A percentile compares a stretch with the other conserved stretches of the same genome.
Conservation (phyloP, 2,329 filamentous ascomycete species). For the Cephalotrichum gorgonifer region DNA sequence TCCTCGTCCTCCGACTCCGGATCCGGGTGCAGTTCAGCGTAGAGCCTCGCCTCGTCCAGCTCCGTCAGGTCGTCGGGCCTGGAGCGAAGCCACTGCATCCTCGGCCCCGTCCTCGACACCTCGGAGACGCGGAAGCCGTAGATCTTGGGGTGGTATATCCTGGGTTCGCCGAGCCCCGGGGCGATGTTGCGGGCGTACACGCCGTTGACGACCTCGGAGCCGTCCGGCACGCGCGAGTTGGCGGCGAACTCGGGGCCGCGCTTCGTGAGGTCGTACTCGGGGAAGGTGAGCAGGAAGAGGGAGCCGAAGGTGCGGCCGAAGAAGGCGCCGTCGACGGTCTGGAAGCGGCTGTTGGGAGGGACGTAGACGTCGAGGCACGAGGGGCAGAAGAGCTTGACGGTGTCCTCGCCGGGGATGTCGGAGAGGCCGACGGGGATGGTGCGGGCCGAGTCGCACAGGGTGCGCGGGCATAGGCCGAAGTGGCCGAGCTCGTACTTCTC, state of each 20-base stretch:
- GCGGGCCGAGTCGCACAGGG: constrained; percentile 80
- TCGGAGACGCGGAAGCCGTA: constrained; percentile 96
- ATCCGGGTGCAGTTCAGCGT: constrained; percentile 41
- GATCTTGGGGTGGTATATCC: constrained; percentile 89
- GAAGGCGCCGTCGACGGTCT: constrained; percentile 94
- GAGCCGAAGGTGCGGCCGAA: constrained; percentile 96
- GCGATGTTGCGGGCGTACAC: constrained; percentile 79
- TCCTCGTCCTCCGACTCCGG: constrained; percentile 44
- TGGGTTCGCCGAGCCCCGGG: constrained; percentile 69
- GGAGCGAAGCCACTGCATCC: constrained; percentile 93
- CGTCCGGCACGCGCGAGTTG: constrained; percentile 23
- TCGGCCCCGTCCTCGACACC: constrained; percentile 75
- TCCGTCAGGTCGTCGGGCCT: constrained; percentile 72
- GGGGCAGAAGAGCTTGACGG: constrained; percentile 96
- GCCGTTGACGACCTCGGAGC: constrained; percentile 64
- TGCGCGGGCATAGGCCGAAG: constrained; percentile 92
- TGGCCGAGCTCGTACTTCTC: constrained; percentile 97
- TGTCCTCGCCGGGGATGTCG: constrained; percentile 92
- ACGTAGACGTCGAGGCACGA: constrained; percentile 96
- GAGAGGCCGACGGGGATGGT: constrained; percentile 89
- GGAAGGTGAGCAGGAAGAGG: constrained; percentile 96
- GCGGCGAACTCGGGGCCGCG: constrained; percentile 52
- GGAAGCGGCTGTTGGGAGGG: constrained; percentile 92
- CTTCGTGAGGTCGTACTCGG: constrained; percentile 81
- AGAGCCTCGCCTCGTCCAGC: constrained; percentile 65